Conservation (phyloP, 164 flowering plant species). For the Cinnamomum chago region DNA sequence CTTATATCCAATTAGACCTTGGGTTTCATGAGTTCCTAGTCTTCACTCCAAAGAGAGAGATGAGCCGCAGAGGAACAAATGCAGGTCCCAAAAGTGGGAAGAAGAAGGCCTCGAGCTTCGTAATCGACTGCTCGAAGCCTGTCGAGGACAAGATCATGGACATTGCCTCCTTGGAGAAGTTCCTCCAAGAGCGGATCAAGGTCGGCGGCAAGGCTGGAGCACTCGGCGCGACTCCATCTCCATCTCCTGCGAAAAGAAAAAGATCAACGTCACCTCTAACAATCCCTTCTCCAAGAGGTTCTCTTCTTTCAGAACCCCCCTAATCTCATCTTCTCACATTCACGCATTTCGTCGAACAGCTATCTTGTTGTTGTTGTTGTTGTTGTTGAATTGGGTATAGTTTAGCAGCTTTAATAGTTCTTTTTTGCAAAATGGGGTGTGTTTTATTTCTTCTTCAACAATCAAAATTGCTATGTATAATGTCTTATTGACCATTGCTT, state of each 20-base stretch:
- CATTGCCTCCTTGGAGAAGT: slow-evolving; percentile 63
- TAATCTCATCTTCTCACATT: not conserved
- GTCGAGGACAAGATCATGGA: slow-evolving; percentile 67
- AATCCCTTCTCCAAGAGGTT: slow-evolving; percentile 58
- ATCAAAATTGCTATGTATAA: too few relatives aligned
- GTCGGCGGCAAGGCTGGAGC: slow-evolving; percentile 73
- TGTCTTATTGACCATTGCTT: too few relatives aligned
- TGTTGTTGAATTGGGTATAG: not conserved
- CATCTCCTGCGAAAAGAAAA: slow-evolving; percentile 56
- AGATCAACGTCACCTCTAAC: slow-evolving; percentile 55
- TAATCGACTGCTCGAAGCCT: slow-evolving; percentile 65
- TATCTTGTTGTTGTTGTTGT: not conserved
- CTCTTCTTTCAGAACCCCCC: not conserved
- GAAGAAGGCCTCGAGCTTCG: slow-evolving; percentile 60
- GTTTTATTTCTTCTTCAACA: not conserved
- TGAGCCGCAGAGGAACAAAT: slow-evolving; percentile 38
- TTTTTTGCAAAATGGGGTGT: not conserved
- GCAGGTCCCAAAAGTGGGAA: slow-evolving; percentile 41
- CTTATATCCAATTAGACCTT: too few relatives aligned
- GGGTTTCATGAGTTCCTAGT: not conserved
- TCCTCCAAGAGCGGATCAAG: slow-evolving; percentile 69
- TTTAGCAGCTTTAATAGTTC: not conserved
- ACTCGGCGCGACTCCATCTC: slow-evolving; percentile 58
- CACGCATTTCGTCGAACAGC: slow-evolving; percentile 1
- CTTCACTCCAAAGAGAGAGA: slow-evolving; percentile 15